Evolutionary conservation across 2,329 filamentous ascomycete genomes (phyloP).

Genomic region (Fusarium annulatum): DNA sequence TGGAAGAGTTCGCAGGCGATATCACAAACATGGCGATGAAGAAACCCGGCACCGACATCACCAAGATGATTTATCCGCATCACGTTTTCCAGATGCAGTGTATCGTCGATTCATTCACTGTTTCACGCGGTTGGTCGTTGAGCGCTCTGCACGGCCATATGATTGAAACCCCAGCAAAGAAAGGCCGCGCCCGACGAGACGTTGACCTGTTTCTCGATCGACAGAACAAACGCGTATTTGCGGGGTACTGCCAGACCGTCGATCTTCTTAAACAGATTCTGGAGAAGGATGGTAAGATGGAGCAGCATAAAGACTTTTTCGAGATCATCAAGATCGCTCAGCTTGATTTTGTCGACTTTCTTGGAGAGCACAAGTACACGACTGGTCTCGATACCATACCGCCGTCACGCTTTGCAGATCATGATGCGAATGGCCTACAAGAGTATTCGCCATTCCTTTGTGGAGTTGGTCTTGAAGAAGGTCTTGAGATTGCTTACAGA

Average conservation of each 20-base stretch:
- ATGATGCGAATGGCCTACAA: slow-evolving; percentile 58
- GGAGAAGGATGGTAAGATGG: background rate
- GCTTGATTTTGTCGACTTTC: slow-evolving; percentile 25
- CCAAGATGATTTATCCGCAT: slow-evolving; percentile 56
- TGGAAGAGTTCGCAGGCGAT: slow-evolving; percentile 58
- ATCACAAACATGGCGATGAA: slow-evolving; percentile 60
- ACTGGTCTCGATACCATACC: slow-evolving; percentile 43
- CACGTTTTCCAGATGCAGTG: slow-evolving; percentile 63
- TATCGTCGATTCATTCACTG: slow-evolving; percentile 59
- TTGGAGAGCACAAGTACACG: slow-evolving; percentile 34
- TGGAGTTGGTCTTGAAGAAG: slow-evolving; percentile 58
- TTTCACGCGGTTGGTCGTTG: slow-evolving; percentile 57
- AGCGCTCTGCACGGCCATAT: slow-evolving; percentile 50
- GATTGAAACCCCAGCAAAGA: slow-evolving; percentile 48
- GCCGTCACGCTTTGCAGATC: slow-evolving; percentile 55
- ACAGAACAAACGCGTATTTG: slow-evolving; percentile 39
- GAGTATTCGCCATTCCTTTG: slow-evolving; percentile 62
- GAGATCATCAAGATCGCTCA: background rate
- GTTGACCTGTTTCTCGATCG: slow-evolving; percentile 58
- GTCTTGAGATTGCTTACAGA: slow-evolving; percentile 53
- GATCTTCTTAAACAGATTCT: background rate
- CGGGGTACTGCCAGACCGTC: slow-evolving; percentile 11
- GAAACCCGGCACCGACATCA: slow-evolving; percentile 53
- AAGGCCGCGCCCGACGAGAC: slow-evolving; percentile 54
- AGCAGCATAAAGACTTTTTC: background rate